Base-by-base conservation (phyloP, 108 stramenopile genomes). In the Pseudonitzschia delicatissima region DNA sequence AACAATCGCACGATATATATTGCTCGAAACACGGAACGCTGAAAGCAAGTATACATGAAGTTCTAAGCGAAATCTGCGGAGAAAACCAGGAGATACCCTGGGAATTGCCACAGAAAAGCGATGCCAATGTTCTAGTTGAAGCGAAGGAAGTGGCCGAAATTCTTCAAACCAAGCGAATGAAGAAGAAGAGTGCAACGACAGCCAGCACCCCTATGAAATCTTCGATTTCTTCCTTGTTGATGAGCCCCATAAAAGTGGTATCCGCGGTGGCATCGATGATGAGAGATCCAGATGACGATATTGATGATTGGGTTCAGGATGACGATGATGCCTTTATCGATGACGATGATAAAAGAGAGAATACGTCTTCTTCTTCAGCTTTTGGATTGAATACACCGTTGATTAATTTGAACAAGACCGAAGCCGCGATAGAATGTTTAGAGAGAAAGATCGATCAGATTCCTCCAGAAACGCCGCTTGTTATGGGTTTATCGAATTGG, bases 1-100 rank as follows among this genome's bases (percentile, higher is more conserved):
- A 36, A 8, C 60, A 74, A 34, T 34, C 60, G 1, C 73, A 74
- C 33, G 51, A 44, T 52, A 7, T 29, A 20, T 74, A 74, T 55
- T 74, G 73, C 42, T 33, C 48, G 3, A 27, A 62, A 32, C 42
- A 62, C 35, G 66, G 60, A 17, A 27, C 48, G 1, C 28, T 74
- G 4, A 45, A 49, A 21, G 73, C 73, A 15, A 58, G 57, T 5
- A 52, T 67, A 15, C 49, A 52, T 5, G 39, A 62, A 58, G 61
- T 74, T 6, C 49, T 67, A 25, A 15, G 32, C 0, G 69, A 69
- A 27, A n/a, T 35, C 35, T 49, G 39, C 45, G 11, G 42, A 8
- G 42, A 59, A 28, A 50, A 60, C 7, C 45, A 60, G 15, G 73
- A 67, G 29, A 25, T 62, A 34, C 60, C 66, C 8, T 73, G 72